These are phyloP conservation scores for Russula ochroleuca DNA, from an alignment of 768 basidiomycete genomes.

Conservation along the genomic window DNA sequence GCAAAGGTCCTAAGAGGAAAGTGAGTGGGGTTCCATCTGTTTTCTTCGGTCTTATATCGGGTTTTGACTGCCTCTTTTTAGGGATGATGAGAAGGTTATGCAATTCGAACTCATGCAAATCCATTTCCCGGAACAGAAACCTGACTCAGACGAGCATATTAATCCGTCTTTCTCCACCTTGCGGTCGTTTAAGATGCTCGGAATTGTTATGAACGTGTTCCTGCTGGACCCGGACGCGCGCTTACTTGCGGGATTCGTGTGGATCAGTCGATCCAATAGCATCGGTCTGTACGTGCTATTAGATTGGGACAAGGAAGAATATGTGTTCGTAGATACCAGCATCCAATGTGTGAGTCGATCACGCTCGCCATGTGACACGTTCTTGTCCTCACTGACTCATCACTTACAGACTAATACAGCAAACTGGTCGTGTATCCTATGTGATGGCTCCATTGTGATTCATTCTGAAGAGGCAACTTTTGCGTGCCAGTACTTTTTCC, in stretches of 20 bases:
- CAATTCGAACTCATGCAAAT: conserved; percentile 69
- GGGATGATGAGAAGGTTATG: conserved; percentile 55
- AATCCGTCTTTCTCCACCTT: conserved; percentile 53
- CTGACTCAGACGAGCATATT: conserved; percentile 1
- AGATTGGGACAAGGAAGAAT: conserved; percentile 63
- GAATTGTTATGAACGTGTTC: conserved; percentile 75
- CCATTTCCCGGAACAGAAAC: conserved; percentile 45
- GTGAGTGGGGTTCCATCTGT: conserved; percentile 15
- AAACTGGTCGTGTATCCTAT: conserved; percentile 74
- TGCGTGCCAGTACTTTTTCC: conserved; percentile 68
- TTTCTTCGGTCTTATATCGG: background rate
- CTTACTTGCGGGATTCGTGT: conserved; percentile 66
- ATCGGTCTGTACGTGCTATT: conserved; percentile 59
- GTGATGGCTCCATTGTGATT: conserved; percentile 63
- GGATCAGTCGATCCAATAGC: conserved; percentile 51
- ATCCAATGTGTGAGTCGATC: conserved; percentile 59
- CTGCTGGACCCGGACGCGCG: conserved; percentile 60
- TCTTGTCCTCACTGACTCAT: background rate
- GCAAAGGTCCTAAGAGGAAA: conserved; percentile 35
- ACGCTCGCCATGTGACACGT: conserved; percentile 3
- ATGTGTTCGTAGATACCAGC: conserved; percentile 69
- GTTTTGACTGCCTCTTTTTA: conserved; percentile 14
- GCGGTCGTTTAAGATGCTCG: conserved; percentile 59
- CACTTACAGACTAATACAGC: conserved; percentile 52
- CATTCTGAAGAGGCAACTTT: conserved; percentile 66